Conservation (phyloP, 441 rosid genomes). For the Monsonia emarginata region DNA sequence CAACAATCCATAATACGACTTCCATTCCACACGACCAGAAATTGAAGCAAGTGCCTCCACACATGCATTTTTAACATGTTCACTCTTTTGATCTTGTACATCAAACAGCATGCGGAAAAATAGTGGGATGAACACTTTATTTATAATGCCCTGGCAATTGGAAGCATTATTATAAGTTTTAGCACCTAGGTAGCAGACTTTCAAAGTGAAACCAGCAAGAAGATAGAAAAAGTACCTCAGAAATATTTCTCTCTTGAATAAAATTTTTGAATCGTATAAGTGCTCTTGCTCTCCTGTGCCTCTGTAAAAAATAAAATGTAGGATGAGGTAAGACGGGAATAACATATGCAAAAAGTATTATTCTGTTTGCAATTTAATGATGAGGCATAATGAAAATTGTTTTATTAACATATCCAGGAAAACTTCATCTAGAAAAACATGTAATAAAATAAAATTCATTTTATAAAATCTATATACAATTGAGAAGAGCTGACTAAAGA, state of each 20-base stretch:
- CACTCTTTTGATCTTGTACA: conserved; percentile 57
- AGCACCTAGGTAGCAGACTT: conserved; percentile 13
- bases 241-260: conserved; percentile 33
- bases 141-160: conserved; percentile 54
- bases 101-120: conserved; percentile 79
- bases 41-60: conserved; percentile 67
- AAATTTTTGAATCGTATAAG: conserved; percentile 48
- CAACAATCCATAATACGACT: conserved; percentile 56
- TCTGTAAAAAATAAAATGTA: conserved; percentile 41
- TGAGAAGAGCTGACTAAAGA: not conserved
- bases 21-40: conserved; percentile 70
- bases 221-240: conserved; percentile 40
- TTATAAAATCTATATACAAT: not conserved
- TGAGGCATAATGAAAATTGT: not conserved
- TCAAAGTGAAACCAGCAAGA: conserved; percentile 10
- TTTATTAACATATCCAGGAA: not conserved
- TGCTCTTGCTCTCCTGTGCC: conserved; percentile 71
- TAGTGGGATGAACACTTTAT: conserved; percentile 66
- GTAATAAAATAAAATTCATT: not conserved
- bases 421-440: not conserved
- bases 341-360: not conserved
- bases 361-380: not conserved
- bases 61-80: conserved; percentile 61
- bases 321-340: not conserved
- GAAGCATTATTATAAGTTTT: conserved; percentile 22